Conservation (phyloP, 441 rosid genomes). For the Gossypium schwendimanii region DNA sequence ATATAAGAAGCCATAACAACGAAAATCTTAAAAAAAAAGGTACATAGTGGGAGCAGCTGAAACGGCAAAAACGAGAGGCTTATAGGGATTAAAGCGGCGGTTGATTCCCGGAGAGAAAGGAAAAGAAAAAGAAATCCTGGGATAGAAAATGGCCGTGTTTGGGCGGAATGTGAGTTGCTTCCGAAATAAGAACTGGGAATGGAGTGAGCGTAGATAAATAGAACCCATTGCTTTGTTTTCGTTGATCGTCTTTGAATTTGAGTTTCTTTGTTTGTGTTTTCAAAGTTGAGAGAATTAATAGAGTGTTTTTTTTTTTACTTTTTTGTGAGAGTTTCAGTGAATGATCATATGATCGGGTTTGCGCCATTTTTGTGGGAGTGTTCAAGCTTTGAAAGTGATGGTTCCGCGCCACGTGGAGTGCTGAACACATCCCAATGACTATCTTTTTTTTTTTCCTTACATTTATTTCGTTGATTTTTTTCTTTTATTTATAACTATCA, state of each 20-base stretch:
- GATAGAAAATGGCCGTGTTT: conserved; percentile 4
- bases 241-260: neutral
- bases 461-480: neutral
- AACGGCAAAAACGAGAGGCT: conserved; percentile 23
- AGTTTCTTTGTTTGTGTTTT: neutral
- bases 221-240: conserved; percentile 14
- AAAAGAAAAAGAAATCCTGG: conserved; percentile 24
- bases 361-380: neutral
- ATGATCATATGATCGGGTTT: neutral
- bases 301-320: neutral
- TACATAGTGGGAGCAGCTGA: conserved; percentile 41
- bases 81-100: neutral
- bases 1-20: neutral
- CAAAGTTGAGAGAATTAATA: neutral
- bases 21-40: neutral
- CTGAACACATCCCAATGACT: neutral
- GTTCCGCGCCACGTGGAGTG: conserved; percentile 6
- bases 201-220: conserved; percentile 12
- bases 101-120: conserved; percentile 10
- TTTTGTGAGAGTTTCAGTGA: neutral
- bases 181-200: neutral
- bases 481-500: neutral
- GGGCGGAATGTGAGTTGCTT: conserved; percentile 12
- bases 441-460: too few species aligned
- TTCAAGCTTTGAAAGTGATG: neutral